phyloP scores from a whole-genome alignment of 139 green algal species.

The Mesostigma viride region DNA sequence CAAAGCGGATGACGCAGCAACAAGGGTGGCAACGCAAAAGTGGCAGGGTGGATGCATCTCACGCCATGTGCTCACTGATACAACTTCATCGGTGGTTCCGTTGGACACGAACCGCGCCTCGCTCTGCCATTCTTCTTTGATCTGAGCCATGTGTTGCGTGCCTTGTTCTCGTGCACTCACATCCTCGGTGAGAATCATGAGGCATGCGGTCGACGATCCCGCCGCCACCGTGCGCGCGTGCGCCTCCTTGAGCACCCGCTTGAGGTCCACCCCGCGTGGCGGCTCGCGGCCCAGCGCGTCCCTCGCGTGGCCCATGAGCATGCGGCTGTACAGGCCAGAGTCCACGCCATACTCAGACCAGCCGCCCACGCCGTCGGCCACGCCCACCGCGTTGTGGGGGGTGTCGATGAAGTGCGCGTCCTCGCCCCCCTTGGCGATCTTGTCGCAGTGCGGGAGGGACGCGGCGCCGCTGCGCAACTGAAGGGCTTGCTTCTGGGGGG shows the following conservation, averaged over 20 bases:
- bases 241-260: slow-evolving; percentile 43
- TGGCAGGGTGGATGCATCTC: no score
- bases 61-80: no score
- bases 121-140: no score
- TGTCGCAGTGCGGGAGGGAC: slow-evolving; percentile 65
- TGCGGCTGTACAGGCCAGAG: slow-evolving; percentile 44
- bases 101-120: no score
- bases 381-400: slow-evolving; percentile 49
- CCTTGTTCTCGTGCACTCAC: no score
- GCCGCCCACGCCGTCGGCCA: slow-evolving; percentile 83
- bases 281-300: slow-evolving; percentile 53
- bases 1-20: no score
- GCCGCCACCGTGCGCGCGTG: slow-evolving; percentile 49
- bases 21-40: no score
- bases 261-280: slow-evolving; percentile 40
- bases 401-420: slow-evolving; percentile 70
- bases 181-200: slow-evolving; percentile 49
- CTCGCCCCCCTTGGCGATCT: slow-evolving; percentile 67
- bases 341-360: slow-evolving; percentile 76
- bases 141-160: no score
- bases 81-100: no score
- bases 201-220: slow-evolving; percentile 55
- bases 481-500: not conserved
- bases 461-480: slow-evolving; percentile 19
- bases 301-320: slow-evolving; percentile 21